Evolutionary conservation across 163 green algal species (phyloP).

Genomic region (Scenedesmus sp.): DNA sequence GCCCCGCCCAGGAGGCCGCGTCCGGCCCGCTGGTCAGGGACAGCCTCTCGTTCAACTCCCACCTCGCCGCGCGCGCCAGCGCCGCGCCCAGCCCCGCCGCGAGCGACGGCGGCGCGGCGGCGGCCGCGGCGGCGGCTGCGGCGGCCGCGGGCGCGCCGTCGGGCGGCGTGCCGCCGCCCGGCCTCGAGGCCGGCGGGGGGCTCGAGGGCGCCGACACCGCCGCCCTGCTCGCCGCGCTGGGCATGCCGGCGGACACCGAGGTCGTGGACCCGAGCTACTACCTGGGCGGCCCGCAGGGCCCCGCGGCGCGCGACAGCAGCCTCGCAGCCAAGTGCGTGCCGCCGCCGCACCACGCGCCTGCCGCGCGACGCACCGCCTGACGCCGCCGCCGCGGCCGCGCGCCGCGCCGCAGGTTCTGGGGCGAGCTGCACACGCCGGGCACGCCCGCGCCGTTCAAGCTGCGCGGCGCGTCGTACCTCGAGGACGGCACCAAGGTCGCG

Average conservation of each 20-base stretch:
- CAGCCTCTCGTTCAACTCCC: constrained; percentile 17
- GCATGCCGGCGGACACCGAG: constrained; percentile 19
- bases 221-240: constrained; percentile 12
- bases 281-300: constrained; percentile 30
- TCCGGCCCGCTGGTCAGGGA: background rate
- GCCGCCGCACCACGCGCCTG: background rate
- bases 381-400: background rate
- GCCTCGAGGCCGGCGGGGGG: too few relatives aligned
- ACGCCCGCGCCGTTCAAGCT: constrained; percentile 60
- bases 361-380: background rate
- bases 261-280: constrained; percentile 40
- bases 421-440: constrained; percentile 56
- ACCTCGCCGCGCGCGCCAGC: background rate
- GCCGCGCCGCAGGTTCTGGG: constrained; percentile 49
- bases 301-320: constrained; percentile 13
- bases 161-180: too few relatives aligned
- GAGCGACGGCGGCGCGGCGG: background rate
- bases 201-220: background rate
- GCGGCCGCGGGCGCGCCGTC: background rate
- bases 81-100: background rate
- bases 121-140: background rate
- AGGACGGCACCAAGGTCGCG: constrained; percentile 75
- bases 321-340: background rate
- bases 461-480: constrained; percentile 76
- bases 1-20: background rate